Evolutionary conservation across 352 stramenopile species (phyloP).

Genomic region (Pythium apleroticum): DNA sequence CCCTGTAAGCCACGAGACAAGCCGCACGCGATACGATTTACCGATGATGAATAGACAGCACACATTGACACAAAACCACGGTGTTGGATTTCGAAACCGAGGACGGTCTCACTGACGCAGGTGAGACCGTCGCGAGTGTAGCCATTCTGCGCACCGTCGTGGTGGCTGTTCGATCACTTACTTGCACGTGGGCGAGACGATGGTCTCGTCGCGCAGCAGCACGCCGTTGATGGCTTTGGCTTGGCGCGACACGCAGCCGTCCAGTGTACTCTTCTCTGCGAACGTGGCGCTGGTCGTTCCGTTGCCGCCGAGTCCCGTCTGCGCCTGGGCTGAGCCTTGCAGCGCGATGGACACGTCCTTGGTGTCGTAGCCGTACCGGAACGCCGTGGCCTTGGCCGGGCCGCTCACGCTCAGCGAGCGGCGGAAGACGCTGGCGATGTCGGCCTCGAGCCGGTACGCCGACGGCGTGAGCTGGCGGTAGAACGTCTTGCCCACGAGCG

Average conservation of each 20-base stretch:
- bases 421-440: slow-evolving; percentile 46
- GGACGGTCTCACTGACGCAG: neutral
- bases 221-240: slow-evolving; percentile 23
- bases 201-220: slow-evolving; percentile 27
- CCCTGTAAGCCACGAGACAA: neutral
- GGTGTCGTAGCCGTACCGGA: slow-evolving; percentile 30
- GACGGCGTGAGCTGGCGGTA: slow-evolving; percentile 38
- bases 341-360: slow-evolving; percentile 34
- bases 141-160: too few relatives aligned
- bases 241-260: slow-evolving; percentile 37
- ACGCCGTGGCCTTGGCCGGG: slow-evolving; percentile 12
- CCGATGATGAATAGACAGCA: neutral
- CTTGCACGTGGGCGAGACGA: neutral
- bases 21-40: neutral
- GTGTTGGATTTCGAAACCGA: too few relatives aligned
- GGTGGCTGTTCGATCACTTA: too few relatives aligned
- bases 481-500: slow-evolving; percentile 42
- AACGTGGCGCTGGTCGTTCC: slow-evolving; percentile 33
- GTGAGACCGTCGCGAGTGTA: neutral
- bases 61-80: too few relatives aligned
- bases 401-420: slow-evolving; percentile 21
- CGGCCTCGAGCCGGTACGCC: slow-evolving; percentile 43
- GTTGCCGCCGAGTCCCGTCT: slow-evolving; percentile 42
- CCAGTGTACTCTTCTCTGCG: slow-evolving; percentile 19
- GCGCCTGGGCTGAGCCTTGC: slow-evolving; percentile 29